Base-by-base conservation (phyloP, 768 basidiomycete species). In the Pisolithus albus region DNA sequence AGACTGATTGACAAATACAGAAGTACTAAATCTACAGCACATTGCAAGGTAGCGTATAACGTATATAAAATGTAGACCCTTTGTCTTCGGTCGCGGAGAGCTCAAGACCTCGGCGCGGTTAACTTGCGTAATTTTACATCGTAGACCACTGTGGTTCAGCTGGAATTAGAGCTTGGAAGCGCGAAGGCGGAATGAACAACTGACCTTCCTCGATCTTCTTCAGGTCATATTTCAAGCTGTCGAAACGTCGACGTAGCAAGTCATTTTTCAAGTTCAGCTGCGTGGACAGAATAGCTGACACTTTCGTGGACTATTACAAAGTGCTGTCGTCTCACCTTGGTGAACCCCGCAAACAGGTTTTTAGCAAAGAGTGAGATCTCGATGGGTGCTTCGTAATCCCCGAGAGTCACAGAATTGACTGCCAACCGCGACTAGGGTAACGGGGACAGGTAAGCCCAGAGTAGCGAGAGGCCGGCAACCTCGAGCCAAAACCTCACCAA, bases 171-270 rank as follows among this genome's bases (percentile, higher is more conserved):
- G 40, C 38, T 57, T 43, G 55, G 40, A 48, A 24, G 41, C 19
- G n/a, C 30, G 23, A 28, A 43, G 50, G 37, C 49, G 43, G 26
- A 30, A 34, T 30, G 15, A 41, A 45, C 23, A 26, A 57, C 72
- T 45, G 51, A 80, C 89, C 88, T 82, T 91, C 89, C 70, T 91
- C 88, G 16, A 92, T 86, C 60, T 89, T 90, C 66, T 90, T 90
- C 55, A 92, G 78, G 62, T 90, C 89, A 56, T 91, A 92, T 61
- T 92, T 91, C 32, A 91, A 71, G 56, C 85, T 81, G 61, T 91
- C 88, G 61, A 86, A 92, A 49, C 88, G 72, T 53, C 86, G 78
- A 4, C 88, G 81, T 16, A 92, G 70, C 0, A 72, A 61, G 59
- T 91, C 89, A 52, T 91, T 91, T 62, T 91, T 91, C 18, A 92